phyloP scores from a whole-genome alignment of 768 basidiomycete species.

The Mycena galopus region DNA sequence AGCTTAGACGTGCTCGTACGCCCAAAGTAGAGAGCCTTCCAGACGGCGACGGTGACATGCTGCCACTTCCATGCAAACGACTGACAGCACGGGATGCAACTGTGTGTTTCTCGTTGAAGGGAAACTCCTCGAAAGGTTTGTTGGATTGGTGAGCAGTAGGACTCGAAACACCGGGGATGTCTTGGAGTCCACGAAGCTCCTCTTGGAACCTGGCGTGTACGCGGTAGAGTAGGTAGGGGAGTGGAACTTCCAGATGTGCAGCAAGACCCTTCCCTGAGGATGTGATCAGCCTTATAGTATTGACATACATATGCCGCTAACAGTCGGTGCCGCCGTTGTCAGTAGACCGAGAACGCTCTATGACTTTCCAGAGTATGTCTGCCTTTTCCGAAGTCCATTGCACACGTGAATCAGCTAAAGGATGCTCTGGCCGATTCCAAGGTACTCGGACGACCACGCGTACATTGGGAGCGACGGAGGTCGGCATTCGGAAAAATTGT shows the following conservation, averaged over 20 bases:
- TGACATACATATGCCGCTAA: slow-evolving; percentile 53
- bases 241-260: slow-evolving; percentile 81
- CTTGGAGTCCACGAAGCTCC: slow-evolving; percentile 83
- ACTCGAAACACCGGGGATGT: slow-evolving; percentile 73
- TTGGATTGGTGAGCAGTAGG: slow-evolving; percentile 56
- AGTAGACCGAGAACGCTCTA: slow-evolving; percentile 79
- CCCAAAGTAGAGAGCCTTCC: slow-evolving; percentile 65
- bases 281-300: neutral
- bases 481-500: slow-evolving; percentile 42
- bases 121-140: slow-evolving; percentile 44
- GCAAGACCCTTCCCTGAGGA: slow-evolving; percentile 86
- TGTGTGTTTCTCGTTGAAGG: slow-evolving; percentile 44
- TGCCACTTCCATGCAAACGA: slow-evolving; percentile 49
- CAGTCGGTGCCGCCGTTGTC: slow-evolving; percentile 86
- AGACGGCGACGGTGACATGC: slow-evolving; percentile 57
- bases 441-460: slow-evolving; percentile 87
- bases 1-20: slow-evolving; percentile 79
- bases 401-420: slow-evolving; percentile 76
- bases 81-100: slow-evolving; percentile 45
- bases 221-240: slow-evolving; percentile 88
- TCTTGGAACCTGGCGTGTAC: slow-evolving; percentile 89
- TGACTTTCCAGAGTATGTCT: slow-evolving; percentile 88
- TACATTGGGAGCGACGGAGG: slow-evolving; percentile 53
- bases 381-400: slow-evolving; percentile 89
- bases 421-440: slow-evolving; percentile 80